Base-by-base conservation (phyloP, 2,329 filamentous ascomycete genomes). In the Balansia obtecta region DNA sequence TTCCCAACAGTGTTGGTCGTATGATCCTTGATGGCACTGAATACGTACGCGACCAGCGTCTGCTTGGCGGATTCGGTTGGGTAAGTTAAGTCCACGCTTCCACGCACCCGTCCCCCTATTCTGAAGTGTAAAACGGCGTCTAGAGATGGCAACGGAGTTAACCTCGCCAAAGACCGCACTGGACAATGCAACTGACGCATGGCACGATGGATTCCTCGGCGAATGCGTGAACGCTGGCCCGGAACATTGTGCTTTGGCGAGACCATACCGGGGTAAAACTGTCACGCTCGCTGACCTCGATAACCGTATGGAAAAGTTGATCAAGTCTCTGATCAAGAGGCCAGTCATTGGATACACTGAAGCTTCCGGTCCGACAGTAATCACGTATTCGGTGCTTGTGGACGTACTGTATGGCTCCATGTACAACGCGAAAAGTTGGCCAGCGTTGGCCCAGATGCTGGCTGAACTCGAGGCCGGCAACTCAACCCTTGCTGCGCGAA, bases 21-120 rank as follows among this genome's bases (percentile, higher is more conserved):
- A 56, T 77, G 44, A 69, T 77, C 12, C 60, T 76, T 0, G 73
- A 77, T 50, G 73, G 72, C 0, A 72, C 70, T 8, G 70, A 74
- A 53, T 72, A 73, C 49, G 67, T 73, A 3, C 64, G 61, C 8
- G 71, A 75, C 43, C 68, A 74, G 44, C 68, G 72, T 9, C 52
- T 66, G 7, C 61, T 73, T 2, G 72, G 68, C 12, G 72, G 71
- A 0, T 74, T 73, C 51, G 72, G 71, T 4, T 72, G 65, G 48
- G 49, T 50, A 42, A 33, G 48, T 46, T n/a, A n/a, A n/a, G n/a
- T n/a, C n/a, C n/a, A n/a, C n/a, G n/a, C n/a, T n/a, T n/a, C 38
- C 33, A 16, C 27, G 20, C 13, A 8, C 27, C 10, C 32, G 16
- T 16, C 10, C 37, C 7, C 8, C 18, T 39, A 15, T 11, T 3